Base-by-base conservation (phyloP, 106 monocot genomes). In the Agapanthus africanus region DNA sequence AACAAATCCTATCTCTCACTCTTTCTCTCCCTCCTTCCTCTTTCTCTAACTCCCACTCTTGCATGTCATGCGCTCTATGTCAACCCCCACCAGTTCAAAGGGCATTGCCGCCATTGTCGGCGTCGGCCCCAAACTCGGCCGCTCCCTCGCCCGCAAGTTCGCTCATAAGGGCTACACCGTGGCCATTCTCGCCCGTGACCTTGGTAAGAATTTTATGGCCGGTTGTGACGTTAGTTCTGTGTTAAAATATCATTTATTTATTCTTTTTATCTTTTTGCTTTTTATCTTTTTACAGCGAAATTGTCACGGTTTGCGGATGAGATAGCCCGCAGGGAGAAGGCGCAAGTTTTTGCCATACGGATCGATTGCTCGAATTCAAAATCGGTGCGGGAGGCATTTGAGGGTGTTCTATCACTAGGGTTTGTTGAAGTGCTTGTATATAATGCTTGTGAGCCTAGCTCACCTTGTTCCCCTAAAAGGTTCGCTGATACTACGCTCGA, bases 51-150 rank as follows among this genome's bases (percentile, higher is more conserved):
- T 8, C 7, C 10, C 42, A 42, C 14, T 14, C 7, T 42, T 7
- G 23, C 23, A 14, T 27, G 40, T 65, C 39, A 84, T 88, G 79
- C 77, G 85, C 35, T 71, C 77, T 35, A 57, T 85, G 73, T 71
- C 85, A 8, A 76, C 76, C 64, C 52, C 70, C n/a, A 77, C 76
- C 61, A 73, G 73, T 26, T 60, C 80, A 10, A 76, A 74, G 42
- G 88, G 88, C 65, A 73, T 89, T 38, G 88, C 82, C 40, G 82
- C 81, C 79, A 77, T 89, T 60, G 85, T 89, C 30, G 85, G 88
- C 77, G 82, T 89, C 44, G 88, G 88, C 50, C 81, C 88, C 31
- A 70, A 67, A 36, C 85, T 85, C 49, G 88, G 88, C 70, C 74
- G 77, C 73, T 82, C 88, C 60, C 38, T 85, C 25, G 88, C 85